A percentile compares a stretch with the other conserved stretches of the same genome.
Evolutionary conservation across 169 alveolate species (phyloP).

Genomic region (Plasmodium fragile): DNA sequence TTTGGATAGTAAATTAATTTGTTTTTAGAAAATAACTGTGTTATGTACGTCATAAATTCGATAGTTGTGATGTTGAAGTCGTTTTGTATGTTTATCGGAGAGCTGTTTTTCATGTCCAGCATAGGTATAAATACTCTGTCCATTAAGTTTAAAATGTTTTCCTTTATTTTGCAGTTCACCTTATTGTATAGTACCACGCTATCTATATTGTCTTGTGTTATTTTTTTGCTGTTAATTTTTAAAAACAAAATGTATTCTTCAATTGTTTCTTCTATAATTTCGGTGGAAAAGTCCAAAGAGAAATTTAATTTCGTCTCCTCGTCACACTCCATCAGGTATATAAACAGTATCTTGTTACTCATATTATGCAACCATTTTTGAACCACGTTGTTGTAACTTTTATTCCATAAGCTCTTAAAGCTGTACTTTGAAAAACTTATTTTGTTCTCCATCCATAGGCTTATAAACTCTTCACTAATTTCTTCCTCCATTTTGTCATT

Average conservation of each 20-base stretch:
- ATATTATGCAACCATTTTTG: constrained; percentile 25
- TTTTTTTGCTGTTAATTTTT: constrained; percentile 43
- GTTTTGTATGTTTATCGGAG: constrained; percentile 59
- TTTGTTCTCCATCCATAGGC: constrained; percentile 44
- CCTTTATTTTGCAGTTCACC: constrained; percentile 49
- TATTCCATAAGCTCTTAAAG: constrained; percentile 44
- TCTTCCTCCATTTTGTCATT: constrained; percentile 7
- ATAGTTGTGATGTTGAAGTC: constrained; percentile 68
- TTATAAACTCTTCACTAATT: constrained; percentile 51
- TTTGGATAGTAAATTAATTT: constrained; percentile 69
- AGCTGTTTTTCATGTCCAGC: constrained; percentile 52
- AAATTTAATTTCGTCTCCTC: constrained; percentile 13
- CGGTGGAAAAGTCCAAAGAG: constrained; percentile 58
- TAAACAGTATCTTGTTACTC: constrained; percentile 54
- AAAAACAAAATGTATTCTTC: constrained; percentile 60
- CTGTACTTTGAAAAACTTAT: constrained; percentile 56
- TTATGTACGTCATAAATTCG: constrained; percentile 70
- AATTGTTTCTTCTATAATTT: constrained; percentile 54
- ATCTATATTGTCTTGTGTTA: constrained; percentile 63
- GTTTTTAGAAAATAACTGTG: constrained; percentile 54
- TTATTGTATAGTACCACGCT: constrained; percentile 41
- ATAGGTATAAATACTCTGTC: constrained; percentile 65
- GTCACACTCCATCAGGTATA: constrained; percentile 20
- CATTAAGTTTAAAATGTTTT: constrained; percentile 67
- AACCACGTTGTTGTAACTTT: constrained; percentile 39